phyloP scores from a whole-genome alignment of 805 yeast genomes.

The Suhomyces sp. region DNA sequence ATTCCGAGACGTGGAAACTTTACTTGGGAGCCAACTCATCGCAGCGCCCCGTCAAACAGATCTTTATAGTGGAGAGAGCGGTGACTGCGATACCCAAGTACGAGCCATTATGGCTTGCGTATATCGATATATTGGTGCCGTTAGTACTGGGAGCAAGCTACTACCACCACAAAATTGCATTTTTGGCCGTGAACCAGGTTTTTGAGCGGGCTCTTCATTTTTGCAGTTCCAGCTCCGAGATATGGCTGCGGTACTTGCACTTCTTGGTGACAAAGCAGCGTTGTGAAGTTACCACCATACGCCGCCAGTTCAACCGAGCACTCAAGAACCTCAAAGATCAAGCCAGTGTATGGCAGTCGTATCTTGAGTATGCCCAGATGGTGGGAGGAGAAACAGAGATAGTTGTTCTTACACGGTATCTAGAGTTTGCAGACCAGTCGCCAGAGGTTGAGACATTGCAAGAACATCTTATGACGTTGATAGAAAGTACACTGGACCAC shows the following conservation, averaged over 20 bases:
- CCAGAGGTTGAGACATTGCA: background rate
- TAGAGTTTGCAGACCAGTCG: background rate
- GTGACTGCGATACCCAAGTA: constrained; percentile 42
- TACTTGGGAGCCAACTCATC: constrained; percentile 25
- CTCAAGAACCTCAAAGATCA: constrained; percentile 48
- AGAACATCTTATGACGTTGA: background rate
- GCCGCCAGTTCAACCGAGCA: constrained; percentile 48
- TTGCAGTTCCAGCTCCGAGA: constrained; percentile 42
- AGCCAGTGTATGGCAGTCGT: constrained; percentile 36
- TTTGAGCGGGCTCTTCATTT: constrained; percentile 47
- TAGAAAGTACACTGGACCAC: background rate
- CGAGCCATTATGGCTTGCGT: constrained; percentile 53
- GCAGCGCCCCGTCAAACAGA: constrained; percentile 22
- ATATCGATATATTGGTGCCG: constrained; percentile 38
- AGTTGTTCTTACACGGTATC: constrained; percentile 12
- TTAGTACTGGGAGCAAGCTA: constrained; percentile 17
- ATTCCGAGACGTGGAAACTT: constrained; percentile 43
- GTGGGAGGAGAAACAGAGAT: constrained; percentile 39
- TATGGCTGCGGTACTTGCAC: constrained; percentile 52
- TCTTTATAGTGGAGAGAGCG: constrained; percentile 55
- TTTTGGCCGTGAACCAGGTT: constrained; percentile 33
- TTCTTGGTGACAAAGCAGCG: constrained; percentile 35
- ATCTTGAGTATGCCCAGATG: constrained; percentile 53
- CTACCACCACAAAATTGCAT: constrained; percentile 26
- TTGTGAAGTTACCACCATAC: constrained; percentile 32